A percentile compares a stretch with the other conserved stretches of the same genome.
These are phyloP conservation scores for Cyclotella choctawhatcheeana DNA, from an alignment of 108 stramenopile genomes.

Conservation along the genomic window DNA sequence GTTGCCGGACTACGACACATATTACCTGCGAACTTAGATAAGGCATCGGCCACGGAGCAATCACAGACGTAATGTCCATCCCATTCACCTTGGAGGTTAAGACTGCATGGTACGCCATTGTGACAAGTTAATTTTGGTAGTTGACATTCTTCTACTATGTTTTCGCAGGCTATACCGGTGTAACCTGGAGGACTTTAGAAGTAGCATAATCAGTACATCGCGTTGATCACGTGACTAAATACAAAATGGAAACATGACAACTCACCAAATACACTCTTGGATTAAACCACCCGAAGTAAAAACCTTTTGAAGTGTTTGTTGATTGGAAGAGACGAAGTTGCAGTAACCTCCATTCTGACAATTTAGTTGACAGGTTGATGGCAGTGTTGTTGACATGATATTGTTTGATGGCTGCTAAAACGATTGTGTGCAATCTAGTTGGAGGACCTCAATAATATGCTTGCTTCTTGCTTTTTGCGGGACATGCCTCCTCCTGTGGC, in stretches of 20 bases:
- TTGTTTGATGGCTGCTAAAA: background rate
- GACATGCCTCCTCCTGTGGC: too few relatives aligned
- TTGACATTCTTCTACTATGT: slow-evolving; percentile 40
- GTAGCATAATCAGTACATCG: too few relatives aligned
- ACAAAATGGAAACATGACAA: too few relatives aligned
- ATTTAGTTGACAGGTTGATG: slow-evolving; percentile 41
- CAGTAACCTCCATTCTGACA: slow-evolving; percentile 70
- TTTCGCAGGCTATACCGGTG: slow-evolving; percentile 56
- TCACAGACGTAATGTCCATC: slow-evolving; percentile 31
- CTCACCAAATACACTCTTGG: slow-evolving; percentile 59
- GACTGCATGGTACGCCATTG: slow-evolving; percentile 30
- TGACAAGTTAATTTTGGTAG: slow-evolving; percentile 32
- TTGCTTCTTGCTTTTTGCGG: too few relatives aligned
- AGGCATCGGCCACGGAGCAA: slow-evolving; percentile 33
- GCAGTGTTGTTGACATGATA: background rate
- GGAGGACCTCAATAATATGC: too few relatives aligned
- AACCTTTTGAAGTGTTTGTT: slow-evolving; percentile 28
- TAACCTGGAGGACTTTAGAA: slow-evolving; percentile 57
- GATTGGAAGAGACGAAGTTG: slow-evolving; percentile 39
- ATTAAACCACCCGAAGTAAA: slow-evolving; percentile 54
- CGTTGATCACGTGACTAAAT: too few relatives aligned
- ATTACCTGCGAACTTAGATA: slow-evolving; percentile 34
- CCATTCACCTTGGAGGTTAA: background rate
- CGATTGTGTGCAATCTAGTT: too few relatives aligned
- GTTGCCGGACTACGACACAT: slow-evolving; percentile 53